phyloP scores from a whole-genome alignment of 169 alveolate species.

The Cryptosporidium sp. region DNA sequence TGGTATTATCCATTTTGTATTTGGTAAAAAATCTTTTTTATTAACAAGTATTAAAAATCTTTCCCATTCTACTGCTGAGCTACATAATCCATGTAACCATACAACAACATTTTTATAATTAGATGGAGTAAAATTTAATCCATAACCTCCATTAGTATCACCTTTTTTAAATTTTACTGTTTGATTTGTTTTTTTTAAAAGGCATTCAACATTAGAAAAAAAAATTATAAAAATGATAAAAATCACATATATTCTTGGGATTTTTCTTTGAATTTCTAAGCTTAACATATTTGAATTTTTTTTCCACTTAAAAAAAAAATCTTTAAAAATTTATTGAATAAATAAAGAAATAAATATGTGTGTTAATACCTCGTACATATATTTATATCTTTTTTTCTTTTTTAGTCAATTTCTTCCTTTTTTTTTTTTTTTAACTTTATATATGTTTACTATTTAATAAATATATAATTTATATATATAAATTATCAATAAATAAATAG shows the following conservation, averaged over 20 bases:
- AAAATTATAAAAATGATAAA: not conserved
- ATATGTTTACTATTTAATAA: not conserved
- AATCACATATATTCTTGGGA: not conserved
- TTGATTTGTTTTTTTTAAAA: constrained; percentile 12
- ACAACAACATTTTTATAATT: constrained; percentile 19
- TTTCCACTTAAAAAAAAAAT: not conserved
- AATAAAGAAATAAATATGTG: not conserved
- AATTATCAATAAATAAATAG: not conserved
- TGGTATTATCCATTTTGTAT: constrained; percentile 65
- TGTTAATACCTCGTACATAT: not conserved
- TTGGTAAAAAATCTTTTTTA: constrained; percentile 7
- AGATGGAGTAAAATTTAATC: constrained; percentile 29
- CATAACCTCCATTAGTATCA: constrained; percentile 40
- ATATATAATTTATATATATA: not conserved
- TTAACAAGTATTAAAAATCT: not conserved
- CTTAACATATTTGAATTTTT: not conserved
- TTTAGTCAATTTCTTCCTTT: not conserved
- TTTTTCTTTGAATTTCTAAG: not conserved
- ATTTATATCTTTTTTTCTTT: not conserved
- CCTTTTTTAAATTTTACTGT: constrained; percentile 21
- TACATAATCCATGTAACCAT: constrained; percentile 63
- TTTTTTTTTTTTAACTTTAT: not conserved
- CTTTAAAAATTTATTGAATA: not conserved
- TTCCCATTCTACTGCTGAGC: constrained; percentile 64
- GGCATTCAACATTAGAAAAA: constrained; percentile 14